A percentile compares a stretch with the other conserved stretches of the same genome.
These are phyloP conservation scores for Pleurotus eryngii DNA, from an alignment of 768 basidiomycete species.

Conservation along the genomic window DNA sequence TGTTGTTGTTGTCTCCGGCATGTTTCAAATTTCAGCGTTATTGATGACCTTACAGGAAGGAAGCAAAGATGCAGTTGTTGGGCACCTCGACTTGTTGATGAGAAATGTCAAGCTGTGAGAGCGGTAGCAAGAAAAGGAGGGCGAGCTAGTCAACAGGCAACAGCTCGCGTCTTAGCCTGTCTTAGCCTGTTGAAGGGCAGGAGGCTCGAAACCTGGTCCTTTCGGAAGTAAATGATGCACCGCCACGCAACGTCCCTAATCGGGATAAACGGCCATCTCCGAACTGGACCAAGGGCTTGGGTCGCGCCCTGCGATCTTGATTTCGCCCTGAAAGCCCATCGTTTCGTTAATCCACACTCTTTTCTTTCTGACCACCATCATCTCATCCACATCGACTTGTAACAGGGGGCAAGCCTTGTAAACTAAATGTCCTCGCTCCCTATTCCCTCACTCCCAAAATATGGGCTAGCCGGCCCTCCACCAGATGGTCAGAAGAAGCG, in stretches of 20 bases:
- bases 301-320: slow-evolving; percentile 1
- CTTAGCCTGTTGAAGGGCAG: too few relatives aligned
- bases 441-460: slow-evolving; percentile 26
- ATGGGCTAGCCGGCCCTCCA: slow-evolving; percentile 17
- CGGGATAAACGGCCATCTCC: slow-evolving; percentile 4
- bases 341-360: slow-evolving; percentile 1
- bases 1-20: too few relatives aligned
- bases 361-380: neutral
- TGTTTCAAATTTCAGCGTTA: too few relatives aligned
- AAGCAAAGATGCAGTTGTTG: neutral
- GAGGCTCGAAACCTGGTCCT: neutral
- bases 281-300: neutral
- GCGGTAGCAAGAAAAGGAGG: neutral
- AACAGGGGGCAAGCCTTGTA: neutral
- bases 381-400: neutral
- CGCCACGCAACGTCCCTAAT: slow-evolving; percentile 3
- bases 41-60: too few relatives aligned
- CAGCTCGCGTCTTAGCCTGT: too few relatives aligned
- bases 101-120: slow-evolving; percentile 6
- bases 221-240: neutral
- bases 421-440: slow-evolving; percentile 10
- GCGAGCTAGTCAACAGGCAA: neutral
- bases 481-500: slow-evolving; percentile 46
- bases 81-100: neutral
- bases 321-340: neutral